Conservation (phyloP, 202 grass and related monocot genomes). For the Panicum hallii region DNA sequence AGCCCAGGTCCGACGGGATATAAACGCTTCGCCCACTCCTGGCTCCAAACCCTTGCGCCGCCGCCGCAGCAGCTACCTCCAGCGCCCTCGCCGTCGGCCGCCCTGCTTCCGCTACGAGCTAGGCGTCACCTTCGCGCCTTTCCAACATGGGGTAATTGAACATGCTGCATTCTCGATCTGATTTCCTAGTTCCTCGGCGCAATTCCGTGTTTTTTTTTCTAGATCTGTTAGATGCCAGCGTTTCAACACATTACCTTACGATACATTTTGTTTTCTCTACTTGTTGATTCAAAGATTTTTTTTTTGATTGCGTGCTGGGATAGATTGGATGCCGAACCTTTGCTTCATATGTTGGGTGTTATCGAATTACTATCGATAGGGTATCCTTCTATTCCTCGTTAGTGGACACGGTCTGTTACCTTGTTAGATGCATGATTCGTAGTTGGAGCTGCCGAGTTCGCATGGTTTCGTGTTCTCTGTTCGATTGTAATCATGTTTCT, state of each 20-base stretch:
- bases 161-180: not conserved
- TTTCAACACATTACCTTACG: not conserved
- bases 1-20: not conserved
- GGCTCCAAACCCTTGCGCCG: conserved; percentile 27
- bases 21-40: conserved; percentile 1
- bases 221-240: conserved; percentile 7
- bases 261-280: not conserved
- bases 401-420: not conserved
- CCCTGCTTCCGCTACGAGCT: not conserved
- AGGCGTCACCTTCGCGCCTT: not conserved
- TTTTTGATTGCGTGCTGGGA: not conserved
- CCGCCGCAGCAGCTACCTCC: conserved; percentile 15
- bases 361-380: not conserved
- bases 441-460: not conserved
- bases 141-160: conserved; percentile 50
- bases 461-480: not conserved
- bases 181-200: not conserved
- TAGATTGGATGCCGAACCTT: not conserved
- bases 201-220: not conserved
- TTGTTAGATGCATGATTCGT: not conserved
- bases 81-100: conserved; percentile 24
- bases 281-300: not conserved
- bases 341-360: not conserved
- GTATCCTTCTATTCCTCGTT: not conserved
- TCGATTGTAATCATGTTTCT: not conserved